Evolutionary conservation across 1,284 basidiomycete species (phyloP).

Genomic region (Anthracocystis panici-leucophaei): DNA sequence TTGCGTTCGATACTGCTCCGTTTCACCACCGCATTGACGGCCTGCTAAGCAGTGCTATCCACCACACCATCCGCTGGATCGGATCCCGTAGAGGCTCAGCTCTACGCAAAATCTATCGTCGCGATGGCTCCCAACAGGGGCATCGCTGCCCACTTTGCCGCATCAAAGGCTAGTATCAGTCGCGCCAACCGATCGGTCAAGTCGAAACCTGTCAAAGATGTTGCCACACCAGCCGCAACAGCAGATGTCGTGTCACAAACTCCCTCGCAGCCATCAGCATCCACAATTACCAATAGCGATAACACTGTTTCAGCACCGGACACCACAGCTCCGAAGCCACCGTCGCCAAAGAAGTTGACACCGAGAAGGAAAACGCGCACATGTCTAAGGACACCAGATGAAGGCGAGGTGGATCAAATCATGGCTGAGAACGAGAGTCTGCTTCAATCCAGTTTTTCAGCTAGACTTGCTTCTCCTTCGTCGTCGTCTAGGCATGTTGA

Average conservation of each 20-base stretch:
- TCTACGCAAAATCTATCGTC: no score
- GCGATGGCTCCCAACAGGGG: conserved; percentile 38
- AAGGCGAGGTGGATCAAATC: conserved; percentile 47
- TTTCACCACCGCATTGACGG: neutral
- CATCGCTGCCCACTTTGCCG: conserved; percentile 38
- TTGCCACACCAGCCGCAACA: neutral
- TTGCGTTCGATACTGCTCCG: neutral
- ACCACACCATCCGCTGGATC: conserved; percentile 1
- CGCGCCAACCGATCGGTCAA: conserved; percentile 24
- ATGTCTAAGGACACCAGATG: conserved; percentile 32
- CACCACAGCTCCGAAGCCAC: neutral
- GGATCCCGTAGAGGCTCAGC: neutral
- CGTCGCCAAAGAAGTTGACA: conserved; percentile 25
- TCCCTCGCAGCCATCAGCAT: neutral
- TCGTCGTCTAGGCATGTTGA: neutral
- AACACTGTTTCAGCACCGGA: neutral
- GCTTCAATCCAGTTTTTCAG: conserved; percentile 8
- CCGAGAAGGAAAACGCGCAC: conserved; percentile 21
- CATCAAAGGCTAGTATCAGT: conserved; percentile 31
- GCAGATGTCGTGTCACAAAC: neutral
- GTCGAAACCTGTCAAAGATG: conserved; percentile 12
- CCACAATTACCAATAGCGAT: neutral
- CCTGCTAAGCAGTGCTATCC: neutral
- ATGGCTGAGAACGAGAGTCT: conserved; percentile 29
- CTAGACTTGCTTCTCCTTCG: conserved; percentile 12